These are phyloP conservation scores for Eleusine coracana DNA, from an alignment of 176 grass and related monocot genomes.

Conservation along the genomic window DNA sequence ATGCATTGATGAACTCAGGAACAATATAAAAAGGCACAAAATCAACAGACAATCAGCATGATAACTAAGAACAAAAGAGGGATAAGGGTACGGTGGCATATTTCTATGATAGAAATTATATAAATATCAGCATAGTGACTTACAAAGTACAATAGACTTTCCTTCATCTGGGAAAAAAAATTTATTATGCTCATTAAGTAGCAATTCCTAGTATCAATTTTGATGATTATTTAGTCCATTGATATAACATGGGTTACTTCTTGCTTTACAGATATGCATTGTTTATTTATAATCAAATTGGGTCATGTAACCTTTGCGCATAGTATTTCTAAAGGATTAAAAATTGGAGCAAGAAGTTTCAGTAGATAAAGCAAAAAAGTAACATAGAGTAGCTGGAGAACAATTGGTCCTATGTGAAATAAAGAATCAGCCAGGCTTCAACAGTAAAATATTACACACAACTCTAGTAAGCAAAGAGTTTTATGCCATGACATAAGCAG, in stretches of 20 bases:
- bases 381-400: background rate
- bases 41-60: constrained; percentile 15
- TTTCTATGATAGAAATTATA: background rate
- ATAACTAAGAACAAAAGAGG: constrained; percentile 1
- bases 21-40: constrained; percentile 34
- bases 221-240: constrained; percentile 7
- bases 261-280: constrained; percentile 1
- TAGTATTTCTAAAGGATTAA: background rate
- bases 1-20: constrained; percentile 11
- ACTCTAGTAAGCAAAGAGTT: constrained; percentile 19
- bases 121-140: constrained; percentile 5
- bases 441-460: background rate
- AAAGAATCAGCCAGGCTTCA: background rate
- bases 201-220: constrained; percentile 18
- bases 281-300: background rate
- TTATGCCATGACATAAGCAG: background rate
- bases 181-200: background rate
- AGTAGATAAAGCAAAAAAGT: background rate
- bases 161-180: background rate
- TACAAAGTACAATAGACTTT: background rate
- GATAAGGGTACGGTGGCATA: constrained; percentile 6
- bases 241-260: background rate
- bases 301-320: background rate
- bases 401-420: constrained; percentile 3
- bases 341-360: background rate